These are phyloP conservation scores for Podila clonocystis DNA, from an alignment of 192 early-diverging fungal genomes.

Conservation along the genomic window DNA sequence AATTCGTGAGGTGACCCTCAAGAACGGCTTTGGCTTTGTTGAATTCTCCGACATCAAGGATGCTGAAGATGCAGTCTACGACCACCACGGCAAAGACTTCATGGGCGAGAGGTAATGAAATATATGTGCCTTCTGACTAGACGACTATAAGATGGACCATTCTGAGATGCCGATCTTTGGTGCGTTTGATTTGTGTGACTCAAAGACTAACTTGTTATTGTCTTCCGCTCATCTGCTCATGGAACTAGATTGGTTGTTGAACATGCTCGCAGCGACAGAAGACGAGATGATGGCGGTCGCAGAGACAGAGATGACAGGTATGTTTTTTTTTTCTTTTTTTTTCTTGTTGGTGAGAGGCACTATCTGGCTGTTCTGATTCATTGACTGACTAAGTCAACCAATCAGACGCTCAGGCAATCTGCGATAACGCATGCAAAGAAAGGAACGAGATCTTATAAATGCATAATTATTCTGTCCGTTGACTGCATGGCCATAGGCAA, in stretches of 20 bases:
- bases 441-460: too few relatives aligned
- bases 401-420: too few relatives aligned
- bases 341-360: constrained; percentile 7
- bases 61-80: constrained; percentile 90
- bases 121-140: neutral
- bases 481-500: too few relatives aligned
- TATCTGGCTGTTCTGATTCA: too few relatives aligned
- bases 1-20: constrained; percentile 83
- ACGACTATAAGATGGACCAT: neutral
- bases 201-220: neutral
- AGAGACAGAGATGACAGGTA: constrained; percentile 62
- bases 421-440: too few relatives aligned
- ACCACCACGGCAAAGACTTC: constrained; percentile 83
- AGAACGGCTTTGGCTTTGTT: constrained; percentile 93
- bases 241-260: constrained; percentile 78
- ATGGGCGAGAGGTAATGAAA: constrained; percentile 81
- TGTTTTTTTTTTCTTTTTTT: constrained; percentile 19
- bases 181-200: neutral
- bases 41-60: constrained; percentile 90
- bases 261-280: constrained; percentile 75
- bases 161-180: too few relatives aligned
- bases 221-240: neutral
- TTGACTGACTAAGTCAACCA: too few relatives aligned
- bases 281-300: constrained; percentile 60
- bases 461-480: too few relatives aligned